phyloP scores from a whole-genome alignment of 2,329 filamentous ascomycete genomes.

The Arthroderma uncinatum region DNA sequence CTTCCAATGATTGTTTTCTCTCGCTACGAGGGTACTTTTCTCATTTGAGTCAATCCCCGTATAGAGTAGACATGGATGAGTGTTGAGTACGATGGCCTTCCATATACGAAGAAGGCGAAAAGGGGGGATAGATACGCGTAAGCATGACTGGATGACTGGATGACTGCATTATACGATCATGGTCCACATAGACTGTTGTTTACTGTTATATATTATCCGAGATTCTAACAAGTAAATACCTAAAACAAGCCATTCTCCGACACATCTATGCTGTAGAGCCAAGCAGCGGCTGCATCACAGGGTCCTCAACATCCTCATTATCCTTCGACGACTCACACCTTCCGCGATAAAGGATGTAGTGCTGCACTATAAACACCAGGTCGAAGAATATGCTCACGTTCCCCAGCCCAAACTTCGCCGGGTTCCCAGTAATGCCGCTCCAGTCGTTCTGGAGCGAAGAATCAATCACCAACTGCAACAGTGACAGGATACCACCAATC shows the following conservation, averaged over 20 bases:
- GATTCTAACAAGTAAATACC: background rate
- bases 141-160: background rate
- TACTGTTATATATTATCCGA: no score
- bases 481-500: background rate
- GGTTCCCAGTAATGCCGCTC: background rate
- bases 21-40: no score
- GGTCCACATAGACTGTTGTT: no score
- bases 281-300: background rate
- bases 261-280: background rate
- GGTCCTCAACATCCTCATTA: background rate
- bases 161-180: background rate
- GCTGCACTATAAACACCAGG: conserved; percentile 3
- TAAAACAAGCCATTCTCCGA: background rate
- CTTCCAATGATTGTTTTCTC: no score
- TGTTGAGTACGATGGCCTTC: background rate
- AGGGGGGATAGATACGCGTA: no score
- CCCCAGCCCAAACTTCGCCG: background rate
- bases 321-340: conserved; percentile 5
- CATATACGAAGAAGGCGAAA: background rate
- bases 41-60: no score
- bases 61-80: background rate
- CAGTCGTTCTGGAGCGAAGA: background rate
- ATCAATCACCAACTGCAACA: conserved; percentile 3
- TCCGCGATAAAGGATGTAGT: conserved; percentile 40
- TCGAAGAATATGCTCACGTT: background rate